Conservation (phyloP, 2,329 filamentous ascomycete species). For the Epichloe baconii region DNA sequence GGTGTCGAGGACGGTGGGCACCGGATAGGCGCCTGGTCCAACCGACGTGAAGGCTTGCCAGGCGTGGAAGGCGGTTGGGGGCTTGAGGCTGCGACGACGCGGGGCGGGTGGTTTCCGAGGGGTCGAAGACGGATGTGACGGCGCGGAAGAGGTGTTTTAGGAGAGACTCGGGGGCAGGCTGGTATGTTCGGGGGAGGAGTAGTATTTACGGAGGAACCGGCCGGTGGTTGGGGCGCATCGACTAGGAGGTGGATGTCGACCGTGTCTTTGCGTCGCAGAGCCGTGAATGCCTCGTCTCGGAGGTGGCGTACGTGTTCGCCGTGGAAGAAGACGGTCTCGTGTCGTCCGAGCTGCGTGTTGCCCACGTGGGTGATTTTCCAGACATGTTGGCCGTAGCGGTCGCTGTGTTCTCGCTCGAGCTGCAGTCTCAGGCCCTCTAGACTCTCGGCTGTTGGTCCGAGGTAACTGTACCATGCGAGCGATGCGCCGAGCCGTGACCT, state of each 20-base stretch:
- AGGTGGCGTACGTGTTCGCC: slow-evolving; percentile 64
- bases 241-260: slow-evolving; percentile 58
- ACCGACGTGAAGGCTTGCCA: slow-evolving; percentile 40
- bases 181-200: not conserved
- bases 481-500: slow-evolving; percentile 20
- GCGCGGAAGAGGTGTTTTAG: slow-evolving; percentile 34
- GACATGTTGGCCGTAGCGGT: slow-evolving; percentile 25
- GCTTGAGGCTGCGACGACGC: slow-evolving; percentile 17
- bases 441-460: slow-evolving; percentile 33
- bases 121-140: slow-evolving; percentile 31
- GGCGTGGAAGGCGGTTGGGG: slow-evolving; percentile 29
- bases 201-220: slow-evolving; percentile 13
- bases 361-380: slow-evolving; percentile 74
- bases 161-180: slow-evolving; percentile 24
- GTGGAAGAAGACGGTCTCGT: slow-evolving; percentile 75
- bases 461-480: slow-evolving; percentile 21
- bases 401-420: slow-evolving; percentile 49
- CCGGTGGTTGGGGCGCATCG: slow-evolving; percentile 13
- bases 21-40: slow-evolving; percentile 49
- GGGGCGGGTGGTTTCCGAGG: slow-evolving; percentile 18
- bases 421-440: slow-evolving; percentile 49
- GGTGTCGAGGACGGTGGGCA: slow-evolving; percentile 52
- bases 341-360: slow-evolving; percentile 66
- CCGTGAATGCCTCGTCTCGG: slow-evolving; percentile 72
- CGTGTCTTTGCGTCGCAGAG: slow-evolving; percentile 57